A percentile compares a stretch with the other conserved stretches of the same genome.
These are phyloP conservation scores for Moniliophthora roreri DNA, from an alignment of 1,284 basidiomycete species.

Conservation along the genomic window DNA sequence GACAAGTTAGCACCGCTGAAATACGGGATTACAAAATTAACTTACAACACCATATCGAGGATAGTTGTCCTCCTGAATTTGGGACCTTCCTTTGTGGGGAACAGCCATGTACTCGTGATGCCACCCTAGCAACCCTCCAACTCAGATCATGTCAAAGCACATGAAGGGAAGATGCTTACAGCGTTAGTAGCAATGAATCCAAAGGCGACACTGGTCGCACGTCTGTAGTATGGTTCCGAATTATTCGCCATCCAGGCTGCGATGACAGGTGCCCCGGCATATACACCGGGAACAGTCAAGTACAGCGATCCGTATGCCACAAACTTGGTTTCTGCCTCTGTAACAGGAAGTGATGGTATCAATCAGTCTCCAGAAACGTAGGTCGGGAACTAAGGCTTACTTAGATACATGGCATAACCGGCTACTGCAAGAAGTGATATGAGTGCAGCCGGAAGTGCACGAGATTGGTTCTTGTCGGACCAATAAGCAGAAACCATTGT, in stretches of 20 bases:
- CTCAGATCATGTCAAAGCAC: not conserved
- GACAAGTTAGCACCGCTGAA: not conserved
- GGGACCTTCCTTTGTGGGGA: constrained; percentile 35
- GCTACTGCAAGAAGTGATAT: constrained; percentile 25
- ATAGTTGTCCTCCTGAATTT: constrained; percentile 35
- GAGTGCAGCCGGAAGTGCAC: constrained; percentile 28
- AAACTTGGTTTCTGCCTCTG: constrained; percentile 21
- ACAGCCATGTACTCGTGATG: constrained; percentile 40
- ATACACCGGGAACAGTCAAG: constrained; percentile 33
- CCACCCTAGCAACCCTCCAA: constrained; percentile 28
- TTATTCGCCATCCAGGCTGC: constrained; percentile 45
- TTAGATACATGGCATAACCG: constrained; percentile 36
- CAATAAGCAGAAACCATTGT: constrained; percentile 30
- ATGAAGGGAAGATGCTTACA: constrained; percentile 3
- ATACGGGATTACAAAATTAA: constrained; percentile 3
- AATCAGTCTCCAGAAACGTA: not conserved
- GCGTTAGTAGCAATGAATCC: constrained; percentile 31
- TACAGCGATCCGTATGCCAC: constrained; percentile 35
- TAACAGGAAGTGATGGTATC: not conserved
- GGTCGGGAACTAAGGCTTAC: constrained; percentile 23
- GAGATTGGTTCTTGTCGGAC: constrained; percentile 33
- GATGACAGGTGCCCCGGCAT: constrained; percentile 29
- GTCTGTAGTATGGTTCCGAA: constrained; percentile 39
- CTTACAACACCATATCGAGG: constrained; percentile 34
- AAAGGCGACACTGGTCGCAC: constrained; percentile 42